Conservation (phyloP, 2,329 filamentous ascomycete species). For the Bipolaris oryzae region DNA sequence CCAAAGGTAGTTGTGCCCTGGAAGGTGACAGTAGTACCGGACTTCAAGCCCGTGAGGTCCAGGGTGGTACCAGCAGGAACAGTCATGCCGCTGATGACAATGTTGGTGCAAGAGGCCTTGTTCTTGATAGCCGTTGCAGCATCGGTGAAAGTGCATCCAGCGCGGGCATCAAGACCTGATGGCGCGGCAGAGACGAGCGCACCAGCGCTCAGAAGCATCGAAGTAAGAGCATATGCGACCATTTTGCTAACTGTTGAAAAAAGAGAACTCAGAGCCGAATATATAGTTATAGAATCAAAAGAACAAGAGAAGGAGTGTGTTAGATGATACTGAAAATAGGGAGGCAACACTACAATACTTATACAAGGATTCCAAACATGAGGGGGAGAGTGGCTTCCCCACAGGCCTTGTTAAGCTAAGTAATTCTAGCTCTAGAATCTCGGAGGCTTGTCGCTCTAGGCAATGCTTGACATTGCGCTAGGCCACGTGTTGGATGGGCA, state of each 20-base stretch:
- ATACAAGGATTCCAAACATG: slow-evolving; percentile 14
- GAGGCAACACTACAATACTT: slow-evolving; percentile 17
- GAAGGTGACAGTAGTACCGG: slow-evolving; percentile 65
- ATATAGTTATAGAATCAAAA: slow-evolving; percentile 8
- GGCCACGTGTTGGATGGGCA: slow-evolving; percentile 1
- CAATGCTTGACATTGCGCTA: slow-evolving; percentile 7
- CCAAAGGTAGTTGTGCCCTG: slow-evolving; percentile 70
- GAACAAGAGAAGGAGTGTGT: slow-evolving; percentile 8
- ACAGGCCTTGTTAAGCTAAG: background rate
- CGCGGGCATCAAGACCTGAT: slow-evolving; percentile 36
- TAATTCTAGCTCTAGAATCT: background rate
- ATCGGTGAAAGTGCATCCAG: slow-evolving; percentile 63
- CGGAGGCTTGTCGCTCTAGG: slow-evolving; percentile 10
- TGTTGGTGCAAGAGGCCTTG: slow-evolving; percentile 61
- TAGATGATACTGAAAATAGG: background rate
- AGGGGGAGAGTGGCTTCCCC: background rate
- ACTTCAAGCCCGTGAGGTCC: slow-evolving; percentile 60
- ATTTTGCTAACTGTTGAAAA: slow-evolving; percentile 21
- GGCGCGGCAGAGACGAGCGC: slow-evolving; percentile 40
- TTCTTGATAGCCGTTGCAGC: slow-evolving; percentile 56
- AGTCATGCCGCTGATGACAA: slow-evolving; percentile 59
- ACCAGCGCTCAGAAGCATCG: slow-evolving; percentile 35
- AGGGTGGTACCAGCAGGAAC: slow-evolving; percentile 66
- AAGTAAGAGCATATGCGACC: slow-evolving; percentile 30
- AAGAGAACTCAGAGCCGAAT: slow-evolving; percentile 17